Evolutionary conservation across 176 grass and related monocot species (phyloP).

Genomic region (Carex scoparia): DNA sequence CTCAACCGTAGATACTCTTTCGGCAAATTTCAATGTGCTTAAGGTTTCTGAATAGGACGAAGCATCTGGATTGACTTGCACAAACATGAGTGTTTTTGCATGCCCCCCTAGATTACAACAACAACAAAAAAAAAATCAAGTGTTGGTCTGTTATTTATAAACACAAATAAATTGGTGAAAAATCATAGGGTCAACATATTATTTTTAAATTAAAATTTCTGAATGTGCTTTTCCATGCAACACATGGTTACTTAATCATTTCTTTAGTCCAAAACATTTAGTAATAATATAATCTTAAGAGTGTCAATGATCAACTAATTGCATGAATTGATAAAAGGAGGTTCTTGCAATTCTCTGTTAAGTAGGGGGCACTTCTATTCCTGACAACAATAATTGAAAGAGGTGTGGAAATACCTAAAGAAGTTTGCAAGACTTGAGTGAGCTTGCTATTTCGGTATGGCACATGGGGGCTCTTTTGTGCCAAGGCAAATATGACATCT

Average conservation of each 20-base stretch:
- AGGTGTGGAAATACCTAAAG: conserved; percentile 46
- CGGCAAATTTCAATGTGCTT: conserved; percentile 83
- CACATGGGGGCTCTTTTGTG: conserved; percentile 67
- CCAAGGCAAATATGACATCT: conserved; percentile 80
- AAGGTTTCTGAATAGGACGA: conserved; percentile 61
- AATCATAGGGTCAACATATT: neutral
- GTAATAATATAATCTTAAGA: neutral
- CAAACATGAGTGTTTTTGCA: conserved; percentile 91
- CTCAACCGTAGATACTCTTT: conserved; percentile 78
- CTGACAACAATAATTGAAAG: neutral
- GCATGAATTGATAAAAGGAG: neutral
- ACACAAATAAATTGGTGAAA: neutral
- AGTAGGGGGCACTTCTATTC: neutral
- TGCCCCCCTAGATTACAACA: conserved; percentile 50
- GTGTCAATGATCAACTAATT: neutral
- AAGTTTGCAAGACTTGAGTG: conserved; percentile 82
- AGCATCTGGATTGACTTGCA: conserved; percentile 79
- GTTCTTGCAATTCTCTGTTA: neutral
- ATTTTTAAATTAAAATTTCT: neutral
- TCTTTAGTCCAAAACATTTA: neutral
- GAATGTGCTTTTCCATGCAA: neutral
- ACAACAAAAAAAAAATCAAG: neutral
- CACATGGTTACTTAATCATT: neutral
- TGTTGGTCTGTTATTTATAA: neutral
- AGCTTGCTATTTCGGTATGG: conserved; percentile 90